Evolutionary conservation across 2,329 filamentous ascomycete species (phyloP).

Genomic region (Hymenoscyphus occultus): DNA sequence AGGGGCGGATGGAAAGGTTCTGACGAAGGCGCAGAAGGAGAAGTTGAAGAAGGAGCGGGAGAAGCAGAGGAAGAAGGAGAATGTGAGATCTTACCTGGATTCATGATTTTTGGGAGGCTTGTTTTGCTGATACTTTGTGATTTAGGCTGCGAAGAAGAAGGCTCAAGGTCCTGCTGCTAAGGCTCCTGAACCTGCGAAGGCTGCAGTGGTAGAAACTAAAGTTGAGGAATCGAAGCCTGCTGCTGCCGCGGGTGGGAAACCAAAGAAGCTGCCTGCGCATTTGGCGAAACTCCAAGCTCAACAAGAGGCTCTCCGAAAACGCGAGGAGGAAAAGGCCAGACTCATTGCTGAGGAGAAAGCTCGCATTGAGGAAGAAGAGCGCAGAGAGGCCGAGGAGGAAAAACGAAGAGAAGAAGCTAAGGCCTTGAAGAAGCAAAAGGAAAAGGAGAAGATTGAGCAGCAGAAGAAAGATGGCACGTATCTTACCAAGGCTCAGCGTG

Average conservation of each 20-base stretch:
- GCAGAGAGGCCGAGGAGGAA: constrained; percentile 61
- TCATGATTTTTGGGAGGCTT: not conserved
- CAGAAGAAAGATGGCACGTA: constrained; percentile 86
- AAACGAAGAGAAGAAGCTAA: constrained; percentile 70
- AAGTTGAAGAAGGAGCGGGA: constrained; percentile 97
- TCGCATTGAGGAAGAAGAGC: constrained; percentile 63
- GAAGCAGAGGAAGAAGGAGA: constrained; percentile 98
- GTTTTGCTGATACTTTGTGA: not conserved
- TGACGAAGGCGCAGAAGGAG: constrained; percentile 98
- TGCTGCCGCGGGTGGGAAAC: constrained; percentile 61
- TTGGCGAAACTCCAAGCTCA: constrained; percentile 74
- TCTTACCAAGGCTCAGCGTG: constrained; percentile 80
- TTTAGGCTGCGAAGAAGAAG: constrained; percentile 82
- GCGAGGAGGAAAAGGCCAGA: constrained; percentile 61
- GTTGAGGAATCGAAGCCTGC: constrained; percentile 44
- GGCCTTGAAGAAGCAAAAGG: constrained; percentile 77
- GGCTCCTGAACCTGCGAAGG: constrained; percentile 54
- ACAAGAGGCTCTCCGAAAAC: constrained; percentile 70
- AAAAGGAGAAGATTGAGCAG: constrained; percentile 83
- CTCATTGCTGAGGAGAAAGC: constrained; percentile 61
- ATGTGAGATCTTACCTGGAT: constrained; percentile 53
- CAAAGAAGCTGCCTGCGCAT: constrained; percentile 82
- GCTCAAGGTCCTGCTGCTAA: constrained; percentile 50
- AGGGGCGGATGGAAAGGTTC: constrained; percentile 62
- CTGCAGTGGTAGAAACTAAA: constrained; percentile 24